Evolutionary conservation across 176 grass and related monocot species (phyloP).

Genomic region (Leersia perrieri): DNA sequence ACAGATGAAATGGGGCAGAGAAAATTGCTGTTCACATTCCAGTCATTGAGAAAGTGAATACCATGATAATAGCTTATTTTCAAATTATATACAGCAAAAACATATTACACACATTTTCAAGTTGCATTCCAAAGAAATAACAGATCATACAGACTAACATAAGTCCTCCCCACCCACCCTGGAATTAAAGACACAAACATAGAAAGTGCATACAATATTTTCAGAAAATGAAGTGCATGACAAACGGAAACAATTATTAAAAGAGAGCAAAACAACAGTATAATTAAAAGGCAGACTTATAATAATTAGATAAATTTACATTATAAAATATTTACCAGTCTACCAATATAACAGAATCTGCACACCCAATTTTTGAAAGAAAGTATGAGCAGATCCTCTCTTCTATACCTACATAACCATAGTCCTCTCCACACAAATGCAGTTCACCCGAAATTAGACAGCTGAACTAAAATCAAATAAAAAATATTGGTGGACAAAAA

Average conservation of each 20-base stretch:
- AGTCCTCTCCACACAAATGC: background rate
- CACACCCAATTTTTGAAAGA: background rate
- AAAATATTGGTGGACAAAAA: background rate
- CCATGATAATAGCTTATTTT: background rate
- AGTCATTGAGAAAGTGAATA: constrained; percentile 8
- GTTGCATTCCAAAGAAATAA: background rate
- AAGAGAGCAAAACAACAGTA: background rate
- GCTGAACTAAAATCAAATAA: background rate
- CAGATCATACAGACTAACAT: background rate
- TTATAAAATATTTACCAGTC: background rate
- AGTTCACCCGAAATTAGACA: background rate
- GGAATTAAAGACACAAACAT: background rate
- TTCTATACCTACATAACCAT: background rate
- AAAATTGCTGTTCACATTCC: background rate
- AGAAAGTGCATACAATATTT: background rate
- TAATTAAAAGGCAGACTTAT: background rate
- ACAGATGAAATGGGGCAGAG: background rate
- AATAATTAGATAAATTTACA: constrained; percentile 23
- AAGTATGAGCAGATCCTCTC: background rate
- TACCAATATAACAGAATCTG: constrained; percentile 6
- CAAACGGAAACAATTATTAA: background rate
- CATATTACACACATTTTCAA: background rate
- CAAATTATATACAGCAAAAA: constrained; percentile 19
- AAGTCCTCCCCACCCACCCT: background rate
- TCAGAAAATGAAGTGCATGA: background rate